Evolutionary conservation across 2,329 filamentous ascomycete genomes (phyloP).

Genomic region (Pestalotiopsis sp.): DNA sequence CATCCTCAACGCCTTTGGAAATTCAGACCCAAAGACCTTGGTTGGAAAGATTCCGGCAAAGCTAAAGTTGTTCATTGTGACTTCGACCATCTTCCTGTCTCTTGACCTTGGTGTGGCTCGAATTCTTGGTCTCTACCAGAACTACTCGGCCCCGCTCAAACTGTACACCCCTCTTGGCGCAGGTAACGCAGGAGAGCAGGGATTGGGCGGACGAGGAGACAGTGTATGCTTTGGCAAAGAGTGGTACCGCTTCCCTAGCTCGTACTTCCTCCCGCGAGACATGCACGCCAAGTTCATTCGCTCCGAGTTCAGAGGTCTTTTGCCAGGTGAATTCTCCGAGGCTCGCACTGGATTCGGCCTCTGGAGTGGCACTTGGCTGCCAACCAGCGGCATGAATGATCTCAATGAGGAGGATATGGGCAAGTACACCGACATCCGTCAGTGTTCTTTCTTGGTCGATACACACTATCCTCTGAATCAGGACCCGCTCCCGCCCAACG

Average conservation of each 20-base stretch:
- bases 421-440: slow-evolving; percentile 80
- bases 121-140: slow-evolving; percentile 75
- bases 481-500: slow-evolving; percentile 60
- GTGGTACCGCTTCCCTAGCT: slow-evolving; percentile 97
- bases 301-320: slow-evolving; percentile 84
- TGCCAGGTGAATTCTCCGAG: slow-evolving; percentile 89
- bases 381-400: slow-evolving; percentile 87
- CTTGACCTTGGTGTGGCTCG: slow-evolving; percentile 71
- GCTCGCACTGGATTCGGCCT: slow-evolving; percentile 69
- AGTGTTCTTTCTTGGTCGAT: slow-evolving; percentile 86
- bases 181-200: slow-evolving; percentile 45
- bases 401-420: slow-evolving; percentile 81
- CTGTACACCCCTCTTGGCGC: slow-evolving; percentile 71
- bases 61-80: slow-evolving; percentile 70
- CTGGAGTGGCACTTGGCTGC: slow-evolving; percentile 82
- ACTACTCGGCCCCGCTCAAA: slow-evolving; percentile 79
- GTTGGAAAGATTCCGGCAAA: slow-evolving; percentile 73
- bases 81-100: slow-evolving; percentile 63
- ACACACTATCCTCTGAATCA: slow-evolving; percentile 70
- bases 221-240: slow-evolving; percentile 91
- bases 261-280: slow-evolving; percentile 83
- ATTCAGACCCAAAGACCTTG: slow-evolving; percentile 66
- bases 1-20: slow-evolving; percentile 74
- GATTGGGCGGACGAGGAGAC: slow-evolving; percentile 62
- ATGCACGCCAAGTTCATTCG: slow-evolving; percentile 88